phyloP scores from a whole-genome alignment of 2,329 filamentous ascomycete species.

The Graphium sp. region DNA sequence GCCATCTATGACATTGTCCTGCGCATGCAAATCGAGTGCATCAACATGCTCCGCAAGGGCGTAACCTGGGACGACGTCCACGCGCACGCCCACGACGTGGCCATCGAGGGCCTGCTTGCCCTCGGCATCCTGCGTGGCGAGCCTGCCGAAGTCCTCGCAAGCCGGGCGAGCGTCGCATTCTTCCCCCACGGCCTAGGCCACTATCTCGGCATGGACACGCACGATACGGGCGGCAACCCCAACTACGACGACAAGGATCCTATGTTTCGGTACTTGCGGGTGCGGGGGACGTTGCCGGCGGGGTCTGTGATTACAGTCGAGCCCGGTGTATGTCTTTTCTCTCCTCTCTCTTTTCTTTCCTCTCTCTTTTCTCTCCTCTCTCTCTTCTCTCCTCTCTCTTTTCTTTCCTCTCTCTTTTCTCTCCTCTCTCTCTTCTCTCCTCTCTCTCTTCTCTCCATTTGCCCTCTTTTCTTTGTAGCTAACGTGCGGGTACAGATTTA shows the following conservation, averaged over 20 bases:
- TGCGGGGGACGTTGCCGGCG: slow-evolving; percentile 57
- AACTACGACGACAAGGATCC: slow-evolving; percentile 65
- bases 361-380: neutral
- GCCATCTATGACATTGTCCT: slow-evolving; percentile 72
- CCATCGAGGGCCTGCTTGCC: slow-evolving; percentile 60
- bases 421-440: too few species aligned
- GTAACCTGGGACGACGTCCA: slow-evolving; percentile 73
- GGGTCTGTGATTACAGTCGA: slow-evolving; percentile 87
- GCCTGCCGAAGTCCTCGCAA: slow-evolving; percentile 57
- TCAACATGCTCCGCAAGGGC: slow-evolving; percentile 54
- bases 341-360: too few species aligned
- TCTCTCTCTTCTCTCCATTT: too few species aligned
- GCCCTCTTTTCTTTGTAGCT: neutral
- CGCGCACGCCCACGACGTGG: slow-evolving; percentile 60
- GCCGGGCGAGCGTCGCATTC: slow-evolving; percentile 74
- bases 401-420: slow-evolving; percentile 1
- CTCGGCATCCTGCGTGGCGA: slow-evolving; percentile 58
- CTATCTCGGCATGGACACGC: slow-evolving; percentile 83
- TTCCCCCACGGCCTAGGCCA: slow-evolving; percentile 86
- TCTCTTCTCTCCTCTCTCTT: neutral
- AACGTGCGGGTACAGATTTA: slow-evolving; percentile 43
- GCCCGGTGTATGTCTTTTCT: slow-evolving; percentile 49
- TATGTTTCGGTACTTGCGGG: slow-evolving; percentile 75
- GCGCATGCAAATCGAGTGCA: slow-evolving; percentile 71
- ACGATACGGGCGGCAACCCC: slow-evolving; percentile 67